These are phyloP conservation scores for Coemansia erecta DNA, from an alignment of 192 early-diverging fungal genomes.

Conservation along the genomic window DNA sequence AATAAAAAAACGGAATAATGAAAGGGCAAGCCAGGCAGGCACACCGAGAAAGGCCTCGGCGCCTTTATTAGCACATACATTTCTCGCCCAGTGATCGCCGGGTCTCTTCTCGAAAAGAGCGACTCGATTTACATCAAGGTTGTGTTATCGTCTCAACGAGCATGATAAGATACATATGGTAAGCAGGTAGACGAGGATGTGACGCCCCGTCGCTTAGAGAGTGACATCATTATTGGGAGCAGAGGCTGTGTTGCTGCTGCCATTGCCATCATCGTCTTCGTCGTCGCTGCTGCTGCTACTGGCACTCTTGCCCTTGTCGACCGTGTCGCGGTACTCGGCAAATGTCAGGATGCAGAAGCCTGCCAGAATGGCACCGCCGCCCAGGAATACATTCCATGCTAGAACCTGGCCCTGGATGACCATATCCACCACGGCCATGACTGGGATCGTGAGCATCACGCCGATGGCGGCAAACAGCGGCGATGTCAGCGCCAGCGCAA, in stretches of 20 bases:
- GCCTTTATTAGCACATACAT: no score
- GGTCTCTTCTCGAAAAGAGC: neutral
- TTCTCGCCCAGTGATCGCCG: no score
- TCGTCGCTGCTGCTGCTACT: neutral
- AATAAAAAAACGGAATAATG: neutral
- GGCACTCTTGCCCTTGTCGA: constrained; percentile 19
- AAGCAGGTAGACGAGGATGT: no score
- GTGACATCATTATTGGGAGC: constrained; percentile 1
- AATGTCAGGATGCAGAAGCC: constrained; percentile 57
- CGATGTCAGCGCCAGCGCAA: constrained; percentile 68
- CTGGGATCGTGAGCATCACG: constrained; percentile 77
- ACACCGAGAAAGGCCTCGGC: no score
- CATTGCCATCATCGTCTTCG: constrained; percentile 1
- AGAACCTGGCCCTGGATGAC: constrained; percentile 52
- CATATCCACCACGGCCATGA: constrained; percentile 63
- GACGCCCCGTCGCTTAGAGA: neutral
- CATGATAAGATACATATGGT: no score
- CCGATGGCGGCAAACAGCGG: constrained; percentile 76
- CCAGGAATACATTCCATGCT: constrained; percentile 53
- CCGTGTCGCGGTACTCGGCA: constrained; percentile 41
- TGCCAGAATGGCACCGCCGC: constrained; percentile 55
- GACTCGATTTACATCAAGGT: no score
- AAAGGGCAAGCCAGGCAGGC: neutral
- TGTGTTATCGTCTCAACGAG: no score
- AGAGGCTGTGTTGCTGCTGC: neutral